Base-by-base conservation (phyloP, 176 grass and related monocot genomes). In the Rhynchospora pubera region DNA sequence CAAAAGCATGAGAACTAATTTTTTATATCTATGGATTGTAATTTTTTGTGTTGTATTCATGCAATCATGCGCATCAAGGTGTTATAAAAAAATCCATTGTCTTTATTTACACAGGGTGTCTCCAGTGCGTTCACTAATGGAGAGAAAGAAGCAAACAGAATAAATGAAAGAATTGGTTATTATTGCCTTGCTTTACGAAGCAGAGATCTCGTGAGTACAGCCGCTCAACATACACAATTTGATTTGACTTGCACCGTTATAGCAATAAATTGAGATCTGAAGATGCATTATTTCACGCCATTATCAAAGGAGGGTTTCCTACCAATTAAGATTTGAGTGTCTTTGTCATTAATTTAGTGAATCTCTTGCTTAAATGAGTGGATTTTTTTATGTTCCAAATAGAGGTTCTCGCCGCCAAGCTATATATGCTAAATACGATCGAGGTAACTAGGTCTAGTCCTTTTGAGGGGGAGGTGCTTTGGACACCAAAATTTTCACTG, bases 121-220 rank as follows among this genome's bases (percentile, higher is more conserved):
- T 51, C 70, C 45, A 74, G 71, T 5, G 26, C 12, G 12, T 30
- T 0, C 22, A 75, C 11, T 52, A 44, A n/a, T 65, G 60, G 43
- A 81, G 79, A 59, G 24, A 24, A 50, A 44, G 19, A 32, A 23
- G 22, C 21, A 60, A 23, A 62, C 0, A 53, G 10, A 52, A 75
- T 63, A 81, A 81, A 81, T 81, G 42, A 65, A n/a, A 42, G 79
- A 81, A 81, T 52, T 51, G 59, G 62, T 65, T 21, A 53, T 46
- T 50, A 80, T 80, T 60, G 57, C 78, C 24, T 62, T n/a, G 48
- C 43, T 39, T 39, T 39, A 39, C 34, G 4, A 48, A 48, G 79
- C 10, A 64, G 79, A 81, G 5, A 46, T 66, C 39, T 9, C 32
- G 79, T 82, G 79, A 82, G 60, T 53, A 50, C 28, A 48, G 44